These are phyloP conservation scores for Trichosphaerium sp. DNA, from an alignment of 78 protist species.

Conservation along the genomic window DNA sequence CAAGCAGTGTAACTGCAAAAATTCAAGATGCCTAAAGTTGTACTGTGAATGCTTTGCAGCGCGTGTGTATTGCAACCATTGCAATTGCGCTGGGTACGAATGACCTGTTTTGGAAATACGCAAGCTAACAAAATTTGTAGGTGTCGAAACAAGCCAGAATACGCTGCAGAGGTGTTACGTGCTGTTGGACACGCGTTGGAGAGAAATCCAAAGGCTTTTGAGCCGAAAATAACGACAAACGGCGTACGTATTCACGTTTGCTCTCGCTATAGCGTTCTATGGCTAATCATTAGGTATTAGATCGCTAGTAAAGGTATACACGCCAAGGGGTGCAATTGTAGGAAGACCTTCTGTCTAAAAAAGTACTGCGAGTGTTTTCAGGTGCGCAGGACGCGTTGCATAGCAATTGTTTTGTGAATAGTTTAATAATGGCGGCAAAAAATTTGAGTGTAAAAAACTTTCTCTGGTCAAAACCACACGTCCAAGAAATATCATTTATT, in stretches of 20 bases:
- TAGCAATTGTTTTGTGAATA: no score
- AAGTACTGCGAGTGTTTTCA: slow-evolving; percentile 81
- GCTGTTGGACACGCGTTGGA: slow-evolving; percentile 48
- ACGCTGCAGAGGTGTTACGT: slow-evolving; percentile 20
- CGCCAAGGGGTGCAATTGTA: slow-evolving; percentile 69
- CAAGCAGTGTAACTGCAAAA: slow-evolving; percentile 67
- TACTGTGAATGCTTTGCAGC: slow-evolving; percentile 71
- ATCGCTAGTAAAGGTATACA: slow-evolving; percentile 14
- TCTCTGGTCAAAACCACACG: no score
- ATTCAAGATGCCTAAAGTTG: slow-evolving; percentile 66
- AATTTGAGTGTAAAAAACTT: no score
- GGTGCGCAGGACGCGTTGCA: no score
- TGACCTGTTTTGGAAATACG: no score
- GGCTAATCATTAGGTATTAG: not conserved
- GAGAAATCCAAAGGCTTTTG: slow-evolving; percentile 64
- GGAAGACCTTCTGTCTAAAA: slow-evolving; percentile 60
- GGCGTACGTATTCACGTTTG: not conserved
- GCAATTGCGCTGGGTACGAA: slow-evolving; percentile 54
- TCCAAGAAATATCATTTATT: no score
- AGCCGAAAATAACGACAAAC: slow-evolving; percentile 34
- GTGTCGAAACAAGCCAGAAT: slow-evolving; percentile 50
- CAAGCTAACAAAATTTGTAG: no score
- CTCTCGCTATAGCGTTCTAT: not conserved
- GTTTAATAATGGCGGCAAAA: no score
- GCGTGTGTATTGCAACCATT: slow-evolving; percentile 26